Conservation (phyloP, 768 basidiomycete genomes). For the Boletus reticulatus region DNA sequence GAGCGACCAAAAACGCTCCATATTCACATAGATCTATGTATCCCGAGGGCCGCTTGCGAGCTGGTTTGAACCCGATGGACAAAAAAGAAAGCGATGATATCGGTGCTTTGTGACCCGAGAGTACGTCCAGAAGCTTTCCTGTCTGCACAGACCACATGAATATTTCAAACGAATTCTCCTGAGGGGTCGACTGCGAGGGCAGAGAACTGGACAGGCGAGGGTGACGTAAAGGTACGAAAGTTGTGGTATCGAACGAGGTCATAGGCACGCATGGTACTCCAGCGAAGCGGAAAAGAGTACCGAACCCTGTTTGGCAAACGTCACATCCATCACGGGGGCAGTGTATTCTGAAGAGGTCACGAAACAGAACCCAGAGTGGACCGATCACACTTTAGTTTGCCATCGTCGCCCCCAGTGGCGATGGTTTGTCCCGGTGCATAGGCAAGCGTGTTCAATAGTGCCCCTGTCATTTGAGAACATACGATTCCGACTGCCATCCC, state of each 20-base stretch:
- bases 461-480: constrained; percentile 96
- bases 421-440: constrained; percentile 92
- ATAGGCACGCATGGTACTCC: constrained; percentile 95
- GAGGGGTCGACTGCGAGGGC: constrained; percentile 93
- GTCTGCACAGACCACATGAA: constrained; percentile 99
- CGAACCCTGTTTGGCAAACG: constrained; percentile 90
- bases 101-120: constrained; percentile 92
- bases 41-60: constrained; percentile 96
- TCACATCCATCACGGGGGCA: constrained; percentile 79
- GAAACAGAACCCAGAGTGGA: constrained; percentile 94
- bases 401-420: constrained; percentile 96
- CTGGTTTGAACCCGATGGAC: constrained; percentile 82
- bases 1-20: constrained; percentile 93
- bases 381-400: constrained; percentile 98
- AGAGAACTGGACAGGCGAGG: constrained; percentile 96
- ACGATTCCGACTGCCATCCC: constrained; percentile 99
- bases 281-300: constrained; percentile 90
- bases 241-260: constrained; percentile 97
- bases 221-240: constrained; percentile 97
- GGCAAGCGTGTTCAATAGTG: constrained; percentile 93
- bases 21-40: constrained; percentile 76
- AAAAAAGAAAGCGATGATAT: constrained; percentile 86
- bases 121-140: constrained; percentile 90
- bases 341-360: constrained; percentile 96
- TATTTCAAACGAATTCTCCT: constrained; percentile 95